A percentile compares a stretch with the other conserved stretches of the same genome.
phyloP scores from a whole-genome alignment of 2,329 filamentous ascomycete genomes.

The Xylaria sp. region DNA sequence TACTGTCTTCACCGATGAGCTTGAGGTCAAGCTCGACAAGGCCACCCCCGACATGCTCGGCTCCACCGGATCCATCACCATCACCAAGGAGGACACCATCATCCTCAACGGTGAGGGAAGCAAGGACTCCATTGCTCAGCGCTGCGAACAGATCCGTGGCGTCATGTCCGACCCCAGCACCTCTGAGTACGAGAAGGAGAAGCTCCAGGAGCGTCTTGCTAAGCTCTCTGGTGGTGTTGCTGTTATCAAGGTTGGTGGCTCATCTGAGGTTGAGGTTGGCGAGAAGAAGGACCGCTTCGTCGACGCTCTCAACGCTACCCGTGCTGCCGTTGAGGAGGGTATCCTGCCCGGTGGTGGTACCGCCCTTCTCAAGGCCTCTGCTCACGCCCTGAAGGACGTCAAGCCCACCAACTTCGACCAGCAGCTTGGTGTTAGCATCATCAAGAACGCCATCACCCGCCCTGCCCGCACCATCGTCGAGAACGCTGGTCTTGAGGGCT shows the following conservation, averaged over 20 bases:
- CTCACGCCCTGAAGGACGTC: slow-evolving; percentile 75
- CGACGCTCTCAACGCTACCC: slow-evolving; percentile 95
- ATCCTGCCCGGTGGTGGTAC: slow-evolving; percentile 98
- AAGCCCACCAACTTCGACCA: slow-evolving; percentile 97
- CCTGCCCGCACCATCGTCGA: slow-evolving; percentile 94
- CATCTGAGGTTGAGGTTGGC: slow-evolving; percentile 95
- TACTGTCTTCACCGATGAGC: slow-evolving; percentile 96
- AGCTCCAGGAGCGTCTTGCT: slow-evolving; percentile 98
- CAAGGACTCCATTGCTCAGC: slow-evolving; percentile 90
- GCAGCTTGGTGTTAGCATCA: slow-evolving; percentile 93
- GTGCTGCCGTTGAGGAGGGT: slow-evolving; percentile 96
- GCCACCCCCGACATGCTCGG: slow-evolving; percentile 92
- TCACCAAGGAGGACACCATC: slow-evolving; percentile 99
- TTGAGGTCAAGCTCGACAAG: slow-evolving; percentile 99
- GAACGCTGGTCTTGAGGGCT: slow-evolving; percentile 94
- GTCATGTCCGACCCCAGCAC: slow-evolving; percentile 91
- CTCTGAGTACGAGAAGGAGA: slow-evolving; percentile 99
- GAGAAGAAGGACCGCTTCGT: slow-evolving; percentile 99
- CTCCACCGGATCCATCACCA: slow-evolving; percentile 95
- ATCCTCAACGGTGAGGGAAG: slow-evolving; percentile 92
- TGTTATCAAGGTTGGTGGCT: slow-evolving; percentile 97
- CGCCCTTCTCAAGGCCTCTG: slow-evolving; percentile 92
- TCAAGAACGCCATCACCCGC: slow-evolving; percentile 96
- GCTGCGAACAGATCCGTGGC: slow-evolving; percentile 98
- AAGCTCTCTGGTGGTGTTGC: slow-evolving; percentile 99